phyloP scores from a whole-genome alignment of 495 filamentous ascomycete species.

The Aspergillus haitiensis region DNA sequence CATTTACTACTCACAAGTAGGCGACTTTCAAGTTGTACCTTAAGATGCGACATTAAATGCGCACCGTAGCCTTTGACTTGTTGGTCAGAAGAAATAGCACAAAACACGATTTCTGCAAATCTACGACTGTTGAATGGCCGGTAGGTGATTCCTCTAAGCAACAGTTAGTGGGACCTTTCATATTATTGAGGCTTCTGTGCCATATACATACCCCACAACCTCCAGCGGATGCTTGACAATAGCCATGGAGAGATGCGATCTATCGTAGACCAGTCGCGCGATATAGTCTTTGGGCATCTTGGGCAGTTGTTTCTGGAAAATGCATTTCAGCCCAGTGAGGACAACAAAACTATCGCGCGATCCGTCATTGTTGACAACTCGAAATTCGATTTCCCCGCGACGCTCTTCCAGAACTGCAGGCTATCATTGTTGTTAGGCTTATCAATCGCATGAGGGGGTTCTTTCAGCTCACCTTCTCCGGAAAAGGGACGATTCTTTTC shows the following conservation, averaged over 20 bases:
- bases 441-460: neutral
- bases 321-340: slow-evolving; percentile 92
- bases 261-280: slow-evolving; percentile 92
- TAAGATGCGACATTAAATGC: slow-evolving; percentile 95
- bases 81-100: slow-evolving; percentile 95
- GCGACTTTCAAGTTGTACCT: slow-evolving; percentile 42
- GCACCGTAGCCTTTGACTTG: slow-evolving; percentile 99
- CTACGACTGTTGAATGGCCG: slow-evolving; percentile 89
- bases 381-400: slow-evolving; percentile 93
- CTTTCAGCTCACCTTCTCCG: slow-evolving; percentile 66
- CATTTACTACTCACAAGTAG: neutral
- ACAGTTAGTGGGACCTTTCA: slow-evolving; percentile 22
- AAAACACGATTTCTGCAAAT: slow-evolving; percentile 98
- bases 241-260: slow-evolving; percentile 92
- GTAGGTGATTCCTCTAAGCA: slow-evolving; percentile 82
- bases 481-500: slow-evolving; percentile 67
- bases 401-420: slow-evolving; percentile 92
- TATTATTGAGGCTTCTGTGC: neutral
- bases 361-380: slow-evolving; percentile 96
- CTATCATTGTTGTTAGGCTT: slow-evolving; percentile 37
- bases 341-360: slow-evolving; percentile 87
- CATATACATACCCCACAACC: slow-evolving; percentile 68
- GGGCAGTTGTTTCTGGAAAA: slow-evolving; percentile 97
- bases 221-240: slow-evolving; percentile 96
- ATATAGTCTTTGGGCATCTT: slow-evolving; percentile 99